Conservation (phyloP, 495 filamentous ascomycete genomes). For the Penicillium manginii region DNA sequence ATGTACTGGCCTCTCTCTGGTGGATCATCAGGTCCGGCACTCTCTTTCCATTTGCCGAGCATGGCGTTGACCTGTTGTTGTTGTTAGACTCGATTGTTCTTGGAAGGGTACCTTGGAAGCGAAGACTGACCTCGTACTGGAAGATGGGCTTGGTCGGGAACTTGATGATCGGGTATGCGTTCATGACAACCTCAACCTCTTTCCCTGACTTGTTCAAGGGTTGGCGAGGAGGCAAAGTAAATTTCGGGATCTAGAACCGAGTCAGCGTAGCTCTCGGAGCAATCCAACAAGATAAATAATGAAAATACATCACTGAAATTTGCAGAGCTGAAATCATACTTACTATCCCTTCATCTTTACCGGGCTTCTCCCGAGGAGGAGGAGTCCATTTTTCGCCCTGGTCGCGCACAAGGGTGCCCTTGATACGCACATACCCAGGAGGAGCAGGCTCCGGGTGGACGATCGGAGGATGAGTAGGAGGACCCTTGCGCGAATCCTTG, state of each 20-base stretch:
- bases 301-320: background rate
- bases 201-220: constrained; percentile 62
- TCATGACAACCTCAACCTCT: constrained; percentile 62
- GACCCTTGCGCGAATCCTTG: background rate
- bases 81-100: no score
- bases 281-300: constrained; percentile 1
- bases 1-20: constrained; percentile 9
- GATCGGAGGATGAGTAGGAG: background rate
- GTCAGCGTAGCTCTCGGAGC: background rate
- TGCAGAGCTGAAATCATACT: no score
- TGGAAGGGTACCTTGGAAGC: background rate
- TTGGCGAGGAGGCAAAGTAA: background rate
- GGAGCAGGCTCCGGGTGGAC: background rate
- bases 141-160: constrained; percentile 60
- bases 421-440: background rate
- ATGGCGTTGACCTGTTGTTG: constrained; percentile 61
- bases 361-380: background rate
- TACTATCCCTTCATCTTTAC: background rate
- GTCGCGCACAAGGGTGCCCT: background rate
- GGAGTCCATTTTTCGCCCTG: background rate
- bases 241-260: background rate
- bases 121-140: constrained; percentile 76
- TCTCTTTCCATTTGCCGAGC: constrained; percentile 38
- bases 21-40: background rate
- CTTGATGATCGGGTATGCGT: constrained; percentile 69